Evolutionary conservation across 1,284 basidiomycete genomes (phyloP).

Genomic region (Xerocomus amazonicus): DNA sequence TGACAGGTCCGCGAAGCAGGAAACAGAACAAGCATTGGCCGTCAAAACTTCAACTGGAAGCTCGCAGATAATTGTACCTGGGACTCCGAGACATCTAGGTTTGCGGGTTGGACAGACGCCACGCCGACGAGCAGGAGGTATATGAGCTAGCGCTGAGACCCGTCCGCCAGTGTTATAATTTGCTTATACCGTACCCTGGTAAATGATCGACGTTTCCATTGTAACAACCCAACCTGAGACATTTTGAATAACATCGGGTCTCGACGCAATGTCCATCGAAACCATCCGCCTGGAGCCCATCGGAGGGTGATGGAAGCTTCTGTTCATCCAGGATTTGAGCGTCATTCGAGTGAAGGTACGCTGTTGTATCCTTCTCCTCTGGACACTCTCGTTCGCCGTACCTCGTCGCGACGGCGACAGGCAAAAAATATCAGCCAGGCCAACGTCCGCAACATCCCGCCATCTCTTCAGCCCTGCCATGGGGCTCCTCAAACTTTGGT

Average conservation of each 20-base stretch:
- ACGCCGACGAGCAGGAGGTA: constrained; percentile 47
- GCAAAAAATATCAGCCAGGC: constrained; percentile 7
- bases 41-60: constrained; percentile 55
- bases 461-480: constrained; percentile 11
- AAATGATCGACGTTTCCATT: constrained; percentile 1
- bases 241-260: neutral
- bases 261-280: constrained; percentile 10
- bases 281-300: constrained; percentile 2
- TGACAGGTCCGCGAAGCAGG: constrained; percentile 58
- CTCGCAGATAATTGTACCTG: constrained; percentile 73
- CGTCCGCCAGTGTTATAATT: neutral
- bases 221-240: constrained; percentile 1
- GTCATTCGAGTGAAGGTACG: constrained; percentile 13
- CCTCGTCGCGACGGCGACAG: constrained; percentile 36
- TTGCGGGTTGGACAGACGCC: constrained; percentile 63
- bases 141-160: constrained; percentile 22
- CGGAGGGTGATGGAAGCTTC: constrained; percentile 16
- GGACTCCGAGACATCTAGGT: constrained; percentile 76
- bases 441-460: constrained; percentile 1
- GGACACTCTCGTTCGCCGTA: constrained; percentile 38
- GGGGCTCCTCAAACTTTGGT: neutral
- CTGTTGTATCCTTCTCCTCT: constrained; percentile 39
- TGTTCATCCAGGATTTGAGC: constrained; percentile 16
- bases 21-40: constrained; percentile 61
- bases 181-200: neutral